phyloP scores from a whole-genome alignment of 371 early-diverging fungal species.

The Mortierella sp. region DNA sequence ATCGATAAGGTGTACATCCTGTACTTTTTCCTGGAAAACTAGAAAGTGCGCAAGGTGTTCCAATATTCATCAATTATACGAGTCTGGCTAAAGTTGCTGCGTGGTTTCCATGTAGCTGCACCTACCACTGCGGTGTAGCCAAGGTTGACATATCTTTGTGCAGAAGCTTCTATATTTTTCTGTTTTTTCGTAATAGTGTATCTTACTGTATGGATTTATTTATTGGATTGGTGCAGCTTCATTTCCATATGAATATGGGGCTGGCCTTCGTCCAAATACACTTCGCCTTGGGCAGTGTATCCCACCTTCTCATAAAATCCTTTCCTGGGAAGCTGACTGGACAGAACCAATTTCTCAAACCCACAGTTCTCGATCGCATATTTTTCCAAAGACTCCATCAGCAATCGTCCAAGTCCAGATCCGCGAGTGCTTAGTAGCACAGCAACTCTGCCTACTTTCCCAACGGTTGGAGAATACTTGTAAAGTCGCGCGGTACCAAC shows the following conservation, averaged over 20 bases:
- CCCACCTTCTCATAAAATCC: conserved; percentile 55
- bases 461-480: conserved; percentile 34
- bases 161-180: too few species aligned
- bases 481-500: conserved; percentile 47
- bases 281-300: conserved; percentile 33
- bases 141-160: too few species aligned
- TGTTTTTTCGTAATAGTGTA: too few species aligned
- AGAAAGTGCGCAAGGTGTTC: too few species aligned
- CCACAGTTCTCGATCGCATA: conserved; percentile 19
- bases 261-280: conserved; percentile 50
- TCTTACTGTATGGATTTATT: not conserved
- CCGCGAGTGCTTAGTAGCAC: conserved; percentile 45
- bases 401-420: conserved; percentile 38
- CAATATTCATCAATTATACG: too few species aligned
- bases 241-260: conserved; percentile 50
- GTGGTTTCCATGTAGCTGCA: too few species aligned
- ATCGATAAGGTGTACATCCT: too few species aligned
- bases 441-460: conserved; percentile 55
- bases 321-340: conserved; percentile 40
- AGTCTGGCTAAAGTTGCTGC: too few species aligned
- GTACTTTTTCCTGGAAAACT: too few species aligned
- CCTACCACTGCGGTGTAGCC: too few species aligned
- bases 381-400: conserved; percentile 47
- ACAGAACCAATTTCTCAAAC: conserved; percentile 24
- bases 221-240: not conserved